Evolutionary conservation across 345 rosid genomes (phyloP).

Genomic region (Odontarrhena argentea): DNA sequence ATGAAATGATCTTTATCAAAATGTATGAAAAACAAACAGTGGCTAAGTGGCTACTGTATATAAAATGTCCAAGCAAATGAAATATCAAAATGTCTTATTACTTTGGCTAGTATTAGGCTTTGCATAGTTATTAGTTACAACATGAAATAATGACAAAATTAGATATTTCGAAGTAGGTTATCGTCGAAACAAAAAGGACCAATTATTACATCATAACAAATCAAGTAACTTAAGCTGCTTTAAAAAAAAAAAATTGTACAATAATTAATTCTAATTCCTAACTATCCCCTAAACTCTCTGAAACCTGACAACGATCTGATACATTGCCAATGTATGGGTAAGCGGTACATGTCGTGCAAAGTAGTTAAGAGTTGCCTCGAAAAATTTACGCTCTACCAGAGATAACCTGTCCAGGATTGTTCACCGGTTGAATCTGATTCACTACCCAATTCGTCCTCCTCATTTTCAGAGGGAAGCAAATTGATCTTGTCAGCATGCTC

Average conservation of each 20-base stretch:
- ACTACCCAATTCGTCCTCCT: constrained; percentile 65
- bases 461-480: constrained; percentile 54
- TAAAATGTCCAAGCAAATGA: no score
- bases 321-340: constrained; percentile 8
- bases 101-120: no score
- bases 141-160: no score
- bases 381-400: constrained; percentile 22
- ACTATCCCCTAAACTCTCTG: constrained; percentile 15
- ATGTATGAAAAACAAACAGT: no score
- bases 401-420: constrained; percentile 23
- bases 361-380: constrained; percentile 6
- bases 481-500: constrained; percentile 71
- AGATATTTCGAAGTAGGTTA: background rate
- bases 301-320: background rate
- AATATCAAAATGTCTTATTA: no score
- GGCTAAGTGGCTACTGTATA: no score
- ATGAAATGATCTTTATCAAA: no score
- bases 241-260: constrained; percentile 22
- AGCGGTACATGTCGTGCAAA: background rate
- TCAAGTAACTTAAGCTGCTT: background rate
- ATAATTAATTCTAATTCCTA: constrained; percentile 15
- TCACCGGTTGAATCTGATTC: constrained; percentile 65
- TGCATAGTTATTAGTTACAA: no score
- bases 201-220: background rate
- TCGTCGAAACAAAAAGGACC: background rate